Evolutionary conservation across 202 grass and related monocot species (phyloP).

Genomic region (Zizania palustris): DNA sequence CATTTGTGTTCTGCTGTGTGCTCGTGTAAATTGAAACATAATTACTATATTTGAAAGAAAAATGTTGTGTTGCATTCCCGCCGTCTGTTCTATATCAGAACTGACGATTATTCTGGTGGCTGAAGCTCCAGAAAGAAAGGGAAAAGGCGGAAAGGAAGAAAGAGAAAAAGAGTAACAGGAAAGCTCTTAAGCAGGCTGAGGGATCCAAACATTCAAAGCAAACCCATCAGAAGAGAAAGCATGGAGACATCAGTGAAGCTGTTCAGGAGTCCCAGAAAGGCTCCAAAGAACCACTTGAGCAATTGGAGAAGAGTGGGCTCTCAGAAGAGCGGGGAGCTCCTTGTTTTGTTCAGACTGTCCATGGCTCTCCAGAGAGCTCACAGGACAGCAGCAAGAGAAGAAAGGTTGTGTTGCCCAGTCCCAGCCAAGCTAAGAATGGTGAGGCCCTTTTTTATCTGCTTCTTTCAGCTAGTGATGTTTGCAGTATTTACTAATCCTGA

Average conservation of each 20-base stretch:
- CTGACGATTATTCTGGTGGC: constrained; percentile 92
- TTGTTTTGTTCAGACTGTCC: constrained; percentile 35
- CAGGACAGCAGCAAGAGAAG: constrained; percentile 86
- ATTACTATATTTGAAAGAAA: constrained; percentile 29
- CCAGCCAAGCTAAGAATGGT: constrained; percentile 64
- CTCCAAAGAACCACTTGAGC: constrained; percentile 50
- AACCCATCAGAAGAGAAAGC: constrained; percentile 68
- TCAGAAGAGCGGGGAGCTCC: constrained; percentile 76
- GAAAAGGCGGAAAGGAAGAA: constrained; percentile 57
- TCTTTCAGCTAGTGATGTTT: not conserved
- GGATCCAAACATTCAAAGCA: constrained; percentile 52
- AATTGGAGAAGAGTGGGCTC: constrained; percentile 72
- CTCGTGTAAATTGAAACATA: constrained; percentile 25
- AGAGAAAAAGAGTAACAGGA: constrained; percentile 59
- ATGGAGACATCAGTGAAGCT: constrained; percentile 35
- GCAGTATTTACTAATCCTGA: not conserved
- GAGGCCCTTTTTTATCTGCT: not conserved
- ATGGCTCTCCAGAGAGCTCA: constrained; percentile 74
- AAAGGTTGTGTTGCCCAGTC: constrained; percentile 47
- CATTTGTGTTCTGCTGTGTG: constrained; percentile 21
- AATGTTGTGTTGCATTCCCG: constrained; percentile 57
- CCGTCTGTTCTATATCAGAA: constrained; percentile 77
- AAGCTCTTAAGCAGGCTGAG: constrained; percentile 35
- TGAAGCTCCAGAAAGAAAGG: constrained; percentile 89
- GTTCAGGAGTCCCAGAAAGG: not conserved